phyloP scores from a whole-genome alignment of 1,139 yeast species.

The Saccharomyces hybrid region DNA sequence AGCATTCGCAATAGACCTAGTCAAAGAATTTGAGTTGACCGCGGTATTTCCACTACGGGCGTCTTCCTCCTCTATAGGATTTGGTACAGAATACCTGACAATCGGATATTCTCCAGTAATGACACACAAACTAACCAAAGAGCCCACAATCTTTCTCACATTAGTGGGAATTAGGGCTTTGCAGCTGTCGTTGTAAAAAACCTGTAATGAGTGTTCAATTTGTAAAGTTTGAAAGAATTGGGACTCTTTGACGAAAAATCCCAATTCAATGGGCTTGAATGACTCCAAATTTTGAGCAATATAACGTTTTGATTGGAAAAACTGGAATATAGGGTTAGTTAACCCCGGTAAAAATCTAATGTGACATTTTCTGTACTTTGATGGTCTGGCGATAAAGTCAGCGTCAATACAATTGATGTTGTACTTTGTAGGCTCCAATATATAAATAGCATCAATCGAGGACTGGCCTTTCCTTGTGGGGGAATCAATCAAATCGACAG shows the following conservation, averaged over 20 bases:
- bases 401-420: constrained; percentile 52
- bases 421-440: constrained; percentile 48
- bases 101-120: constrained; percentile 85
- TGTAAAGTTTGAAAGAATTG: constrained; percentile 39
- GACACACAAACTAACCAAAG: constrained; percentile 63
- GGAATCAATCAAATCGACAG: constrained; percentile 49
- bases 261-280: constrained; percentile 35
- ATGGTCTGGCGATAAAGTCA: constrained; percentile 48
- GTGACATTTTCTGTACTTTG: constrained; percentile 52
- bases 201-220: constrained; percentile 51
- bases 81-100: constrained; percentile 57
- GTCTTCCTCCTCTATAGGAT: constrained; percentile 35
- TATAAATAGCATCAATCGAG: constrained; percentile 52
- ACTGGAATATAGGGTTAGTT: constrained; percentile 26
- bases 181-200: constrained; percentile 65
- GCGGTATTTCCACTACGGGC: constrained; percentile 12
- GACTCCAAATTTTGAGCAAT: constrained; percentile 30
- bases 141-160: constrained; percentile 49
- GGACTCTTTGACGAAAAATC: constrained; percentile 43
- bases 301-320: constrained; percentile 28
- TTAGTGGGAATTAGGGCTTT: constrained; percentile 52
- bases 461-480: constrained; percentile 41
- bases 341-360: constrained; percentile 51
- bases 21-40: constrained; percentile 52
- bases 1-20: constrained; percentile 65